Base-by-base conservation (phyloP, 176 grass and related monocot species). In the Hsuehochloa calcarea region DNA sequence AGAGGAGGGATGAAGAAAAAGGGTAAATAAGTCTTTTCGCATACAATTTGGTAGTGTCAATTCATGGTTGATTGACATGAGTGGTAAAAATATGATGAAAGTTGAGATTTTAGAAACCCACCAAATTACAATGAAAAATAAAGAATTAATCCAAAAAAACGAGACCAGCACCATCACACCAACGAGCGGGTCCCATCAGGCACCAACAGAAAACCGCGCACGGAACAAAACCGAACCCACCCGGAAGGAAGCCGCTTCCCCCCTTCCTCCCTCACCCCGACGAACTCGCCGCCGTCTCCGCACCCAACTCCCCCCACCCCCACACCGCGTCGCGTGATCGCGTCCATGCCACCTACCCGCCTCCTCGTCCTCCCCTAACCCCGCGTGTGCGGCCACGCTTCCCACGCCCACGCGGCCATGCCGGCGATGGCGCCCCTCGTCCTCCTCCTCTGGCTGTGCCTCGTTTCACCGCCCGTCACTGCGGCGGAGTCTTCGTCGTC, bases 281-380 rank as follows among this genome's bases (percentile, higher is more conserved):
- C 64, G 78, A 54, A 27, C 88, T 70, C 88, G 77, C 82, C 41
- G 70, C 81, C 81, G 75, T 79, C 68, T 64, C 44, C 80, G 82
- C 82, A 10, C 51, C 76, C 80, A 54, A 40, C 78, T 85, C 35
- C 35, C n/a, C 54, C 8, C 56, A 3, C 46, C 60, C 41, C 11
- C 41, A 39, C 49, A 39, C 49, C 68, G 35, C 22, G 35, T 34
- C 56, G 54, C 61, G 85, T 5, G 65, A 80, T 87, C 59, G 34
- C 54, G 54, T 51, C 74, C 71, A 93, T 97, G 95, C 76, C 47
- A 16, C 77, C 23, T 15, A 17, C 25, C 64, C 34, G 8, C 6
- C 10, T 51, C 5, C 8, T 31, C 41, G 1, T 19, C 13, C 19
- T 20, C 5, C 26, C 20, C 2, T 85, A 79, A 13, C n/a, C 22